These are phyloP conservation scores for Jacaranda copaia DNA, from an alignment of 257 asterid genomes.

Conservation along the genomic window DNA sequence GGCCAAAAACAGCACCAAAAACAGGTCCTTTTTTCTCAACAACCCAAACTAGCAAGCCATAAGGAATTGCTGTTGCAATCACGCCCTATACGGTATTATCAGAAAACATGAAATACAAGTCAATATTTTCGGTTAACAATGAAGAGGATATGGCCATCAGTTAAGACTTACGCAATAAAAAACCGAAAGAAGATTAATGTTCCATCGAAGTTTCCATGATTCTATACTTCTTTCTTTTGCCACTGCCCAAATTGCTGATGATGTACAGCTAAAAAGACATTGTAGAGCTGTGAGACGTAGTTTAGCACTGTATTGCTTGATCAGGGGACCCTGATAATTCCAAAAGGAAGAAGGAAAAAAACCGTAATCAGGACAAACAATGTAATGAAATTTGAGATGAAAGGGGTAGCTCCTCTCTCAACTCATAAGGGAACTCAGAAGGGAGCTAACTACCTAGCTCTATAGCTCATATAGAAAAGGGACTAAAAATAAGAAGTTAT, in stretches of 20 bases:
- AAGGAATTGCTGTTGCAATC: conserved; percentile 20
- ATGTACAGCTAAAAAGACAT: conserved; percentile 24
- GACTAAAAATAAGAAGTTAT: not conserved
- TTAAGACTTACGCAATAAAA: conserved; percentile 26
- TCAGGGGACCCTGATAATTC: conserved; percentile 23
- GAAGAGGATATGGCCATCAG: too few species aligned
- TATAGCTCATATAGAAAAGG: too few species aligned
- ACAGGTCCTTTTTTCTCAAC: conserved; percentile 35
- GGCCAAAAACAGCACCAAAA: conserved; percentile 20
- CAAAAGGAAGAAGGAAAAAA: too few species aligned
- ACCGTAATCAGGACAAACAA: too few species aligned
- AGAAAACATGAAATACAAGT: too few species aligned
- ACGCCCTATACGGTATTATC: conserved; percentile 11
- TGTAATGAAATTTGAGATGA: too few species aligned
- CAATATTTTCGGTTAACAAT: too few species aligned
- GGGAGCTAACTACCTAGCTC: too few species aligned
- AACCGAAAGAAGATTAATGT: conserved; percentile 32
- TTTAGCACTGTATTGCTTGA: conserved; percentile 33
- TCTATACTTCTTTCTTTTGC: conserved; percentile 19
- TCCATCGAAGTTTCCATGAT: conserved; percentile 34
- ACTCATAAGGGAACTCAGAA: too few species aligned
- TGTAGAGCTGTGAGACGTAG: conserved; percentile 33
- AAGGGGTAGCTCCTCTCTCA: too few species aligned
- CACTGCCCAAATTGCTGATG: conserved; percentile 30
- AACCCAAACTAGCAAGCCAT: conserved; percentile 33